These are phyloP conservation scores for Pleurotus giganteus DNA, from an alignment of 768 basidiomycete genomes.

Conservation along the genomic window DNA sequence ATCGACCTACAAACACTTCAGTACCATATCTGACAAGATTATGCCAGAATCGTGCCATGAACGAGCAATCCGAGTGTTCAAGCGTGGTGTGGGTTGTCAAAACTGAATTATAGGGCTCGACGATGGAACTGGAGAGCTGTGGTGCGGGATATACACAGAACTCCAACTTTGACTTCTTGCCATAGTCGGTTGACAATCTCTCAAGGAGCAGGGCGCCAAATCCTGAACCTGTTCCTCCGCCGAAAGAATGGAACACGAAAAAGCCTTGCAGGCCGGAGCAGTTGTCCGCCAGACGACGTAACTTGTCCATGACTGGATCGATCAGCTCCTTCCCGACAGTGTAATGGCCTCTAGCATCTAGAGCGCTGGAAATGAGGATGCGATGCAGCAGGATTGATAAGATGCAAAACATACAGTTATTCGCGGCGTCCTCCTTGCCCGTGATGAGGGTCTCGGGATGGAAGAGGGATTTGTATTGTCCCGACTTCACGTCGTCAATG, in stretches of 20 bases:
- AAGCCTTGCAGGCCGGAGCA: slow-evolving; percentile 97
- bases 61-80: slow-evolving; percentile 98
- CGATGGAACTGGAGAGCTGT: slow-evolving; percentile 89
- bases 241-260: slow-evolving; percentile 99
- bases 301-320: slow-evolving; percentile 93
- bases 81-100: slow-evolving; percentile 97
- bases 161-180: slow-evolving; percentile 98
- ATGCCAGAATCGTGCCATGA: slow-evolving; percentile 66
- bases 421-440: slow-evolving; percentile 98
- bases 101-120: slow-evolving; percentile 97
- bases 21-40: slow-evolving; percentile 8
- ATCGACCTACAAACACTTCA: slow-evolving; percentile 63
- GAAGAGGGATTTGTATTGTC: slow-evolving; percentile 90
- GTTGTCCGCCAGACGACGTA: slow-evolving; percentile 93
- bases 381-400: slow-evolving; percentile 2
- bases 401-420: slow-evolving; percentile 76
- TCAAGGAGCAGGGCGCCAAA: slow-evolving; percentile 97
- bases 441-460: slow-evolving; percentile 97
- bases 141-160: slow-evolving; percentile 97
- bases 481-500: slow-evolving; percentile 93
- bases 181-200: slow-evolving; percentile 94
- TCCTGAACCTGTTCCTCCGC: slow-evolving; percentile 98
- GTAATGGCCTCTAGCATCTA: slow-evolving; percentile 97
- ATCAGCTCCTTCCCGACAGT: slow-evolving; percentile 98
- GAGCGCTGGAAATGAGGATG: slow-evolving; percentile 14